These are phyloP conservation scores for Colletotrichum zoysiae DNA, from an alignment of 2,329 filamentous ascomycete genomes.

Conservation along the genomic window DNA sequence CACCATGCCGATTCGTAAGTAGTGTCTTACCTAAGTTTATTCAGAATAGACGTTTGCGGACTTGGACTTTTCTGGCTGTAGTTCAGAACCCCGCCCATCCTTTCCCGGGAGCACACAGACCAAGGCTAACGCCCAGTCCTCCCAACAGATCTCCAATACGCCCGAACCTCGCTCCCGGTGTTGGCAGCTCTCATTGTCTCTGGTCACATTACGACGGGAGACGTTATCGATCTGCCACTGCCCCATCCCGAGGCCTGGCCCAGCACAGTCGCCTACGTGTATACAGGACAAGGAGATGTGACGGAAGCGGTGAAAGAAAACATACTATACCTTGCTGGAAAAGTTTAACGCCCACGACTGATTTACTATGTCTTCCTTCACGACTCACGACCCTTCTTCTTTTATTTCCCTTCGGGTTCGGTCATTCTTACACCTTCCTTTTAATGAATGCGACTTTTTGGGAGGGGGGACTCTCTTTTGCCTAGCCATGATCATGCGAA, in stretches of 20 bases:
- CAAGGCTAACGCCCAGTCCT: conserved; percentile 28
- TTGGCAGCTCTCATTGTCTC: conserved; percentile 68
- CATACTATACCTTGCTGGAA: conserved; percentile 67
- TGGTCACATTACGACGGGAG: conserved; percentile 63
- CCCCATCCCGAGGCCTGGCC: conserved; percentile 69
- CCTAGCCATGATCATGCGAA: conserved; percentile 23
- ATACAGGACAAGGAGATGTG: conserved; percentile 62
- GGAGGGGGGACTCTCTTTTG: not conserved
- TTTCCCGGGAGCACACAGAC: conserved; percentile 11
- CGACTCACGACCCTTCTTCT: conserved; percentile 28
- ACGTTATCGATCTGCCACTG: conserved; percentile 69
- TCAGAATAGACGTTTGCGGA: conserved; percentile 31
- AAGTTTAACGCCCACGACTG: conserved; percentile 49
- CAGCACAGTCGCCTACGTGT: conserved; percentile 67
- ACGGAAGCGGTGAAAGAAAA: conserved; percentile 64
- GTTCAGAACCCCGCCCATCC: conserved; percentile 13
- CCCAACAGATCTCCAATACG: conserved; percentile 60
- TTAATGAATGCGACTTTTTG: conserved; percentile 20
- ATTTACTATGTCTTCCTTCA: conserved; percentile 25
- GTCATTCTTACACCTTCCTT: conserved; percentile 17
- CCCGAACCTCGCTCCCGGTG: conserved; percentile 63
- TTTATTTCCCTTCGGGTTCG: not conserved
- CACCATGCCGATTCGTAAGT: conserved; percentile 62
- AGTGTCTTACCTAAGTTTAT: conserved; percentile 30
- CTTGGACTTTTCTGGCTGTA: conserved; percentile 25